A percentile compares a stretch with the other conserved stretches of the same genome.
Conservation (phyloP, 2,329 filamentous ascomycete species). For the Shiraia bambusicola region DNA sequence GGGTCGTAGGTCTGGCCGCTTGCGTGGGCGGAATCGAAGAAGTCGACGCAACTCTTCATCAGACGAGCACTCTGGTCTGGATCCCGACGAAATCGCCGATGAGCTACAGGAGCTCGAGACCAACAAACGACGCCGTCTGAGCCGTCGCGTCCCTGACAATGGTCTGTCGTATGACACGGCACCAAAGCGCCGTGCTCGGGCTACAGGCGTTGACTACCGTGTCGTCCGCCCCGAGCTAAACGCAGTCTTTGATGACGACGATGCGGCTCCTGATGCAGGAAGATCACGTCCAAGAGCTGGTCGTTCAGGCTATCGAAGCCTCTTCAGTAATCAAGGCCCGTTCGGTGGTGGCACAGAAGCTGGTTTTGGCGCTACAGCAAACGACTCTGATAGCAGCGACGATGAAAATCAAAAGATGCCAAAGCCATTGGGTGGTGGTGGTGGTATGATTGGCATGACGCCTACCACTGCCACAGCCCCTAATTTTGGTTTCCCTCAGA, state of each 20-base stretch:
- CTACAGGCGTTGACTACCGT: slow-evolving; percentile 74
- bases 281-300: slow-evolving; percentile 65
- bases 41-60: slow-evolving; percentile 52
- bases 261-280: slow-evolving; percentile 66
- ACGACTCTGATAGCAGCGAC: slow-evolving; percentile 94
- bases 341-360: slow-evolving; percentile 85
- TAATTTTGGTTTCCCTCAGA: slow-evolving; percentile 58
- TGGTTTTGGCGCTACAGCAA: slow-evolving; percentile 73
- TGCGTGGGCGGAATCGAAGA: slow-evolving; percentile 50
- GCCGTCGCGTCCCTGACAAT: slow-evolving; percentile 40
- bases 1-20: slow-evolving; percentile 55
- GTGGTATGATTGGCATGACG: slow-evolving; percentile 68
- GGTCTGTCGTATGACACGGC: slow-evolving; percentile 55
- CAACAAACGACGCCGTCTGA: slow-evolving; percentile 46
- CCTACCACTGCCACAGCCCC: slow-evolving; percentile 56
- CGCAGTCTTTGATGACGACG: slow-evolving; percentile 74
- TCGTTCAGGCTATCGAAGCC: slow-evolving; percentile 63
- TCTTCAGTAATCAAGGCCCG: slow-evolving; percentile 88
- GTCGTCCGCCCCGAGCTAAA: slow-evolving; percentile 74
- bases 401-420: slow-evolving; percentile 74
- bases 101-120: slow-evolving; percentile 60
- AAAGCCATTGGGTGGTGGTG: slow-evolving; percentile 50
- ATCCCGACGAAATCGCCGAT: slow-evolving; percentile 28
- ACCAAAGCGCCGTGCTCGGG: slow-evolving; percentile 65
- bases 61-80: slow-evolving; percentile 51